phyloP scores from a whole-genome alignment of 352 stramenopile species.

The Phytopythium litorale region DNA sequence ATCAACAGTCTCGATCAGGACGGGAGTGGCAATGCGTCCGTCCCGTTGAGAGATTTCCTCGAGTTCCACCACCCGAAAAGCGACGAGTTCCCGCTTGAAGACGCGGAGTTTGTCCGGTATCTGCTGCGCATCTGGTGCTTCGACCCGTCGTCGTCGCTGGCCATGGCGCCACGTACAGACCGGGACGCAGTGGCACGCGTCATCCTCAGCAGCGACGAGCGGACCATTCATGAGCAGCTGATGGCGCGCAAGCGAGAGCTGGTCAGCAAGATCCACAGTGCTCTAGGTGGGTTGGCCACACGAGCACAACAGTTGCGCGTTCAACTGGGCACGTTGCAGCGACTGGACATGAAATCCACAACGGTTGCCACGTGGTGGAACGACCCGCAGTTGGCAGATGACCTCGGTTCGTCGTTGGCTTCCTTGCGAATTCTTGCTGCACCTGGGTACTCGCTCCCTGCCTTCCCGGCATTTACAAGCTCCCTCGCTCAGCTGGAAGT shows the following conservation, averaged over 20 bases:
- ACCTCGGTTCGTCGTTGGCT: conserved; percentile 11
- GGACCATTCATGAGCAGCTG: conserved; percentile 3
- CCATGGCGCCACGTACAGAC: not conserved
- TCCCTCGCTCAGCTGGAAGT: conserved; percentile 19
- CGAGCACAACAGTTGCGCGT: conserved; percentile 2
- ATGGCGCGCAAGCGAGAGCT: conserved; percentile 23
- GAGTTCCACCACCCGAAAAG: conserved; percentile 45
- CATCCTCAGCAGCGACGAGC: conserved; percentile 16
- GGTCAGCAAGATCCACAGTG: conserved; percentile 14
- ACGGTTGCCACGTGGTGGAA: conserved; percentile 6
- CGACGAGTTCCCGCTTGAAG: conserved; percentile 39
- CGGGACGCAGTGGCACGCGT: conserved; percentile 12
- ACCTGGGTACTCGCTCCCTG: conserved; percentile 11
- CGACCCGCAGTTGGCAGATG: not conserved
- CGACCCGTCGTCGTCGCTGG: conserved; percentile 14
- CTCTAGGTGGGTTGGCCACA: conserved; percentile 4
- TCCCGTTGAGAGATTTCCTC: conserved; percentile 38
- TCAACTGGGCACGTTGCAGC: not conserved
- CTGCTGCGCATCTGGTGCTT: conserved; percentile 63
- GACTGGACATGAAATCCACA: not conserved
- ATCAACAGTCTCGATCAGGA: conserved; percentile 28
- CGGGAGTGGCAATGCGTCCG: not conserved
- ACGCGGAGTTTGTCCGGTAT: conserved; percentile 58
- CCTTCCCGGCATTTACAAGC: conserved; percentile 16
- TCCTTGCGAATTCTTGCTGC: conserved; percentile 13